A percentile compares a stretch with the other conserved stretches of the same genome.
Evolutionary conservation across 768 basidiomycete species (phyloP).

Genomic region (Panaeolus papilionaceus): DNA sequence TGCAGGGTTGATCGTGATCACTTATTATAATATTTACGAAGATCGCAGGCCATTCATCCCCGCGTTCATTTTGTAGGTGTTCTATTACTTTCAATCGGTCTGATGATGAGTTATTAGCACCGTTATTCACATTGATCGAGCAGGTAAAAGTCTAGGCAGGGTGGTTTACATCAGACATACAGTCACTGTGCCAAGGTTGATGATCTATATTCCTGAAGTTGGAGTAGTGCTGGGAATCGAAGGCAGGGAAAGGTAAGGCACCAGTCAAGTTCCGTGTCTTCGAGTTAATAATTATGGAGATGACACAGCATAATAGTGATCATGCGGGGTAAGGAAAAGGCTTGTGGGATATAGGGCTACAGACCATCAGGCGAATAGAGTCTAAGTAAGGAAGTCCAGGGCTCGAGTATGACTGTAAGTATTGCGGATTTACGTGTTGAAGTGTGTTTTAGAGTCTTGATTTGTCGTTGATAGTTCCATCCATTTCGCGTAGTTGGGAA

Average conservation of each 20-base stretch:
- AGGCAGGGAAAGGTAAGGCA: conserved; percentile 7
- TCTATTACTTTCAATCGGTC: conserved; percentile 5
- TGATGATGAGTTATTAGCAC: not conserved
- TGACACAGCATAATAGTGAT: not conserved
- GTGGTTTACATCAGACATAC: not conserved
- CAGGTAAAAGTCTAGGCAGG: not conserved
- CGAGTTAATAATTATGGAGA: not conserved
- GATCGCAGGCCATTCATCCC: not conserved
- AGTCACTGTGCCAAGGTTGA: not conserved
- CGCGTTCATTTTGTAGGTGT: not conserved
- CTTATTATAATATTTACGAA: not conserved
- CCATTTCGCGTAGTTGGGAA: conserved; percentile 1
- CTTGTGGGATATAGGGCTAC: not conserved
- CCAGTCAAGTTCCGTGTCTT: not conserved
- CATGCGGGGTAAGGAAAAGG: conserved; percentile 13
- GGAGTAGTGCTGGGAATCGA: conserved; percentile 7
- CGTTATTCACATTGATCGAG: not conserved
- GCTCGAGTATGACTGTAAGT: not conserved
- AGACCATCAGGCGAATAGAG: not conserved
- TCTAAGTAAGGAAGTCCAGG: conserved; percentile 12
- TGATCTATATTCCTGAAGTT: conserved; percentile 2
- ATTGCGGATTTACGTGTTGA: conserved; percentile 12
- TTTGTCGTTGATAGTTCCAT: conserved; percentile 11
- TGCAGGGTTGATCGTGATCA: conserved; percentile 1
- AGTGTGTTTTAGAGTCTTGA: conserved; percentile 9